These are phyloP conservation scores for Lachnellula suecica DNA, from an alignment of 2,329 filamentous ascomycete species.

Conservation along the genomic window DNA sequence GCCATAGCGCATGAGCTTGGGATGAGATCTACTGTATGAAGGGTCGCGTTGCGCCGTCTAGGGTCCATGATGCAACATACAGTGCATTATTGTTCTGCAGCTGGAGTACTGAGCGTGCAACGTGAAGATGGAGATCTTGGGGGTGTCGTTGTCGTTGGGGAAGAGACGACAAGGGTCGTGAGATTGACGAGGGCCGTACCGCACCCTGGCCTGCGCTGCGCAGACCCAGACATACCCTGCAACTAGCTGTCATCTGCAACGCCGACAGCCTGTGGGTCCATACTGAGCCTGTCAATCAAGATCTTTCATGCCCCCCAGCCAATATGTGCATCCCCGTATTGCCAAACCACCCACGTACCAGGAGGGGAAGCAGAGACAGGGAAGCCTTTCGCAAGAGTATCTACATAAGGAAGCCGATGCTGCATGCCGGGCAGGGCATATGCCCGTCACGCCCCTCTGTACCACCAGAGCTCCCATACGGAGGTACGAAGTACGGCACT, in stretches of 20 bases:
- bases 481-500: no score
- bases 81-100: not conserved
- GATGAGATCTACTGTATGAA: no score
- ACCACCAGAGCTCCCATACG: no score
- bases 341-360: not conserved
- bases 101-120: not conserved
- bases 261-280: not conserved
- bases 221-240: not conserved
- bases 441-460: no score
- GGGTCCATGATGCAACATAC: not conserved
- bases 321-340: not conserved
- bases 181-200: not conserved
- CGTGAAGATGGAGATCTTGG: not conserved
- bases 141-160: not conserved
- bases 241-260: not conserved
- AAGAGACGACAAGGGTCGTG: not conserved
- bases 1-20: not conserved
- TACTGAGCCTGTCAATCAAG: conserved; percentile 3
- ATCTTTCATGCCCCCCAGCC: not conserved
- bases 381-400: conserved; percentile 2
- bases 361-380: not conserved
- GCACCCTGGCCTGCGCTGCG: not conserved
- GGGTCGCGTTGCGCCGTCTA: not conserved
- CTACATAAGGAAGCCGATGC: not conserved
- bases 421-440: no score